Conservation (phyloP, 176 grass and related monocot species). For the Thinopyrum elongatum region DNA sequence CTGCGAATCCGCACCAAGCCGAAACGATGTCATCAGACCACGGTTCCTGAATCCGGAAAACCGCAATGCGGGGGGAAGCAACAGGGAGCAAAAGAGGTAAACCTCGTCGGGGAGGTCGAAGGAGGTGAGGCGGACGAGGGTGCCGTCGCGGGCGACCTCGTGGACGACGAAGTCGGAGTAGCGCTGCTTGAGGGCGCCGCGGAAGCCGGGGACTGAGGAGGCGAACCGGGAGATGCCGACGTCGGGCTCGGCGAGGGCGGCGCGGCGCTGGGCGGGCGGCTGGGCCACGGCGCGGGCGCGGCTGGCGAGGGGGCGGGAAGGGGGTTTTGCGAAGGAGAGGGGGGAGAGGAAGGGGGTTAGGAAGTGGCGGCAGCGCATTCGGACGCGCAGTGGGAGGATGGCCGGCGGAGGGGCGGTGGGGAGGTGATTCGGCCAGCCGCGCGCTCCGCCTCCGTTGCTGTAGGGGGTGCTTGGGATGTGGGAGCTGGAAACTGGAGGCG, state of each 20-base stretch:
- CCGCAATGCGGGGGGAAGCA: background rate
- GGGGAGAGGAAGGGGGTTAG: constrained; percentile 16
- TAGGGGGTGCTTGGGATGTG: background rate
- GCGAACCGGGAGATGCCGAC: constrained; percentile 83
- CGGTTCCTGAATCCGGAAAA: background rate
- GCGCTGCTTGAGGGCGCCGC: constrained; percentile 76
- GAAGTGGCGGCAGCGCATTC: constrained; percentile 39
- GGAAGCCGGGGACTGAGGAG: constrained; percentile 77
- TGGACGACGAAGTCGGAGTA: constrained; percentile 94
- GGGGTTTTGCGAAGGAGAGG: constrained; percentile 18
- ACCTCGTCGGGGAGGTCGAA: constrained; percentile 75
- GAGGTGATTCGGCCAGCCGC: background rate
- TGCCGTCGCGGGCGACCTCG: constrained; percentile 69
- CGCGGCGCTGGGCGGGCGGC: background rate
- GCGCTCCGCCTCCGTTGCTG: background rate
- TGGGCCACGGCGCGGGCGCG: background rate
- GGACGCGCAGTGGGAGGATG: background rate
- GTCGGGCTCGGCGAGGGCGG: constrained; percentile 59
- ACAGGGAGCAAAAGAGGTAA: background rate
- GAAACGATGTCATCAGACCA: background rate
- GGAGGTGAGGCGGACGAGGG: constrained; percentile 77
- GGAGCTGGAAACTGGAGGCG: background rate
- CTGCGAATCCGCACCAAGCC: constrained; percentile 33
- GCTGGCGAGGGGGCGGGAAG: background rate
- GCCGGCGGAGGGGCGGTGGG: background rate